phyloP scores from a whole-genome alignment of 441 rosid genomes.

The Populus hybrid region DNA sequence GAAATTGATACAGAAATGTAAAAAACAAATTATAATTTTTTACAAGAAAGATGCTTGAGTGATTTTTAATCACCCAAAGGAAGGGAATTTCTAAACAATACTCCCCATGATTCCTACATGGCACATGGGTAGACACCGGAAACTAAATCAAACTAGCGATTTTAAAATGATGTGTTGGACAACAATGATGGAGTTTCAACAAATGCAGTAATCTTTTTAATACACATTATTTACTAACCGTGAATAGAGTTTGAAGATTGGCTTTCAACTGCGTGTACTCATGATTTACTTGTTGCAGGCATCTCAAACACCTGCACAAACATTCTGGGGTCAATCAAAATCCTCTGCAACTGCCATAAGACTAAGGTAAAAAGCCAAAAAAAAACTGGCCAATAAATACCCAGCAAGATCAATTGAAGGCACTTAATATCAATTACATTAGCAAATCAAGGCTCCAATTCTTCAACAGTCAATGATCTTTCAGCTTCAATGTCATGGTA shows the following conservation, averaged over 20 bases:
- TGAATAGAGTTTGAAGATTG: constrained; percentile 60
- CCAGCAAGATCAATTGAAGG: neutral
- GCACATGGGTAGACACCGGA: neutral
- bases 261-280: constrained; percentile 50
- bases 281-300: constrained; percentile 66
- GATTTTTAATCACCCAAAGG: neutral
- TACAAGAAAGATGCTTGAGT: neutral
- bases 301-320: constrained; percentile 65
- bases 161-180: neutral
- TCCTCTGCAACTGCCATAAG: neutral
- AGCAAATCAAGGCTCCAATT: neutral
- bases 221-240: constrained; percentile 33
- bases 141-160: neutral
- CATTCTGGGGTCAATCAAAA: constrained; percentile 13
- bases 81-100: neutral
- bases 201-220: no score
- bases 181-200: neutral
- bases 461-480: neutral
- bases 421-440: neutral
- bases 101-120: neutral
- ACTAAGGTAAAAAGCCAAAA: neutral
- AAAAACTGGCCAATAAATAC: neutral
- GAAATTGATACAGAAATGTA: neutral
- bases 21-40: no score
- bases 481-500: neutral